A percentile compares a stretch with the other conserved stretches of the same genome.
Evolutionary conservation across 176 grass and related monocot species (phyloP).

Genomic region (Musa troglodytarum): DNA sequence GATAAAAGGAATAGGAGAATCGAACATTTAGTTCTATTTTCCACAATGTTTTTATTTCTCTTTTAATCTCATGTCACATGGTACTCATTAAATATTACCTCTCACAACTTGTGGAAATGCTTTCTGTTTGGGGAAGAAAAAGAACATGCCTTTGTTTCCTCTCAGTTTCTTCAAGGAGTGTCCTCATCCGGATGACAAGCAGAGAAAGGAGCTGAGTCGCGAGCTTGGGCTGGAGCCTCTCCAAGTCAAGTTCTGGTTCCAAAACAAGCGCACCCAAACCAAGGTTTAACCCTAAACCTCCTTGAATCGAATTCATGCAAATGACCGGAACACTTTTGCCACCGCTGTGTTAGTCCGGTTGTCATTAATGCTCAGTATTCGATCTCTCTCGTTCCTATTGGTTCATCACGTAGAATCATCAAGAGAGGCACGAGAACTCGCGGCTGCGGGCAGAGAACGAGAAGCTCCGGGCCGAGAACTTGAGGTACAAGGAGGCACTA

Average conservation of each 20-base stretch:
- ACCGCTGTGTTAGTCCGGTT: no score
- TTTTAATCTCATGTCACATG: neutral
- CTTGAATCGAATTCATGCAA: neutral
- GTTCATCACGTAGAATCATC: slow-evolving; percentile 47
- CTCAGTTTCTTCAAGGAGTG: slow-evolving; percentile 85
- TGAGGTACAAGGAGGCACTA: slow-evolving; percentile 76
- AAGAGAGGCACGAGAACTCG: slow-evolving; percentile 61
- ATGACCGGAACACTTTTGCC: neutral
- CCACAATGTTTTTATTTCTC: neutral
- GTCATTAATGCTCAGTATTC: neutral
- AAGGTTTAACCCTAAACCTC: slow-evolving; percentile 39
- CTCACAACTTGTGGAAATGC: no score
- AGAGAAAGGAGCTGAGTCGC: slow-evolving; percentile 74
- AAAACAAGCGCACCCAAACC: slow-evolving; percentile 96
- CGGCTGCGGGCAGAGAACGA: slow-evolving; percentile 80
- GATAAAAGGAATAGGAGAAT: no score
- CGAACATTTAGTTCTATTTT: neutral
- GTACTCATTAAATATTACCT: neutral
- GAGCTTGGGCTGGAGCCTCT: slow-evolving; percentile 68
- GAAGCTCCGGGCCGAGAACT: slow-evolving; percentile 63
- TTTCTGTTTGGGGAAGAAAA: no score
- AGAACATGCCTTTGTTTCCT: no score
- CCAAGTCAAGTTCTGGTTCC: slow-evolving; percentile 94
- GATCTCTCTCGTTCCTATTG: neutral
- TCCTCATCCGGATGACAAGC: slow-evolving; percentile 86